Evolutionary conservation across 805 yeast species (phyloP).

Genomic region (Metschnikowia continentalis): DNA sequence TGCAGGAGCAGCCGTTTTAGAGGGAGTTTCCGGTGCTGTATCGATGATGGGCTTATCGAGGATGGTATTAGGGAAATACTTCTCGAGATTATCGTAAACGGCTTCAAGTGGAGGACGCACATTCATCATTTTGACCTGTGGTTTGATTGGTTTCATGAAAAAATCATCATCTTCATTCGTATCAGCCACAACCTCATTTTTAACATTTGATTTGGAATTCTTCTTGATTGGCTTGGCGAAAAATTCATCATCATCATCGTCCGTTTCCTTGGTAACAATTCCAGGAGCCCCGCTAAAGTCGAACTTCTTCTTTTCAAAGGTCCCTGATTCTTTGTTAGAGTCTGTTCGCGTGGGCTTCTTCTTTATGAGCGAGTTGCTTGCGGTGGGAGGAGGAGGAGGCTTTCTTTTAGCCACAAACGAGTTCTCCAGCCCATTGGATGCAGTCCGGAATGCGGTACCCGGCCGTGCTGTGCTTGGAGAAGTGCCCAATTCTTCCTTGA

Average conservation of each 20-base stretch:
- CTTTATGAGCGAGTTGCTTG: conserved; percentile 10
- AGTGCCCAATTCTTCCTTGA: conserved; percentile 20
- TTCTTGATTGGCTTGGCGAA: not conserved
- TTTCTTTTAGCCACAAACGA: conserved; percentile 61
- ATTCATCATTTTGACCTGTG: conserved; percentile 38
- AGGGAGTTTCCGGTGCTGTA: conserved; percentile 59
- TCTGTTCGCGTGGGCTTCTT: not conserved
- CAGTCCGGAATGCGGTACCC: not conserved
- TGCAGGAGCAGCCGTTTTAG: conserved; percentile 5
- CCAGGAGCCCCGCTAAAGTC: conserved; percentile 72
- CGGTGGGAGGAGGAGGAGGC: conserved; percentile 65
- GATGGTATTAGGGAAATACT: conserved; percentile 88
- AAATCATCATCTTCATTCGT: conserved; percentile 9
- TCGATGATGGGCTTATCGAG: conserved; percentile 85
- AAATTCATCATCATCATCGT: conserved; percentile 10
- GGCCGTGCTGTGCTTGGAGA: not conserved
- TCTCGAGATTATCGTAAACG: conserved; percentile 84
- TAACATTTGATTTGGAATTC: not conserved
- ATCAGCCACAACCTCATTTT: too few species aligned
- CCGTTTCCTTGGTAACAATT: not conserved
- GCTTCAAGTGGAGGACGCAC: conserved; percentile 95
- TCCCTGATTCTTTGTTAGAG: too few species aligned
- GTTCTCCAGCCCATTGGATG: conserved; percentile 11
- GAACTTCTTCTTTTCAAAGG: conserved; percentile 42
- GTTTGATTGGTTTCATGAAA: conserved; percentile 16